Percentiles rank a stretch among this genome's conserved stretches.
Conservation (phyloP, 176 grass and related monocot genomes). For the Carex kokanica region DNA sequence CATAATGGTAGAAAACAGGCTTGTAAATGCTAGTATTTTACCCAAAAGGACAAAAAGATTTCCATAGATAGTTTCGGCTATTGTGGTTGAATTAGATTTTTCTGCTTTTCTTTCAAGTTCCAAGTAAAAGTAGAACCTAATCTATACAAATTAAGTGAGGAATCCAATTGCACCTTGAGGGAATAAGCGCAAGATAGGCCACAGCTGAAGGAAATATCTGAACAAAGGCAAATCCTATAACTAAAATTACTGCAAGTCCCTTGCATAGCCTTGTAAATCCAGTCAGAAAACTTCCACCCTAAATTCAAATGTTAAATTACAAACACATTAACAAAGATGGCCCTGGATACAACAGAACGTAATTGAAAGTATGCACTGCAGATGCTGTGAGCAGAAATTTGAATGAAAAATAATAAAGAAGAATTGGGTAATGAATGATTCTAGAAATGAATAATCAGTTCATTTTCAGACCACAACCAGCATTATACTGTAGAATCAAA, state of each 20-base stretch:
- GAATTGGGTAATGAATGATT: not conserved
- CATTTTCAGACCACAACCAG: not conserved
- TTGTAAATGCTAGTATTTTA: not conserved
- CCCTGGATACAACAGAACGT: not conserved
- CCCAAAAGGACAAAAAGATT: too few relatives aligned
- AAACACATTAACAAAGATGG: constrained; percentile 3
- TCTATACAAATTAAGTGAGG: not conserved
- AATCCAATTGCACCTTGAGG: constrained; percentile 54
- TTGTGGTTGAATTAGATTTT: not conserved
- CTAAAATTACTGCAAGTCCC: constrained; percentile 67
- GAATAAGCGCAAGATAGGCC: constrained; percentile 80
- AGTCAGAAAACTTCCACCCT: constrained; percentile 71
- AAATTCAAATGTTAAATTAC: constrained; percentile 30
- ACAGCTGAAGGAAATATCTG: constrained; percentile 70
- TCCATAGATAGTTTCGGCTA: not conserved
- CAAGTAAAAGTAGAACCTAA: not conserved
- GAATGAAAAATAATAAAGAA: not conserved
- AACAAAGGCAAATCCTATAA: constrained; percentile 60
- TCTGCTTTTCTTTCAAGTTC: not conserved
- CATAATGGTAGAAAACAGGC: not conserved
- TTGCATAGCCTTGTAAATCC: constrained; percentile 94
- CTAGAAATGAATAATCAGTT: not conserved
- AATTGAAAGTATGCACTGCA: not conserved
- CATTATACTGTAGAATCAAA: not conserved
- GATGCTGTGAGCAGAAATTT: not conserved